Evolutionary conservation across 2,329 filamentous ascomycete species (phyloP), one percentile per base, ranked within the genome.

Genomic region (Gyromitra esculenta): DNA sequence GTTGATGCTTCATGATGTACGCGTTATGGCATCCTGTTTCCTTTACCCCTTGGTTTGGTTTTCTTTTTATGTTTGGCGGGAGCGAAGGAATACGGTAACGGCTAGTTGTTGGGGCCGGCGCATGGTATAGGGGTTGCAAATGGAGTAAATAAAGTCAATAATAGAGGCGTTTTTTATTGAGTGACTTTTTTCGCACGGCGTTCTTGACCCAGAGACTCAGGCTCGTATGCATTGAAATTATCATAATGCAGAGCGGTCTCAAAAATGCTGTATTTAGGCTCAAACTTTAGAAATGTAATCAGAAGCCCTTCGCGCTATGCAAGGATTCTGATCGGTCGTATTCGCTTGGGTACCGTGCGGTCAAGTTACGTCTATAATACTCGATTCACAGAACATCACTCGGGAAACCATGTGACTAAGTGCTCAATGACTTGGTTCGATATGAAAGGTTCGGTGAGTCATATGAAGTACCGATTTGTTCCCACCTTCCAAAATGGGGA

Each of bases 121-220:
- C n/a, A 56, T 41, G 43, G 31, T 64, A 48, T 18, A 72, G 37
- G 45, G 64, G 25, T 25, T 74, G 56, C 5, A 18, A 54, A 21
- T 56, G 71, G 18, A 52, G 65, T 69, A 59, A 59, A 65, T 59
- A 59, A 75, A 54, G 48, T 65, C 65, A 71, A 71, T 69, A 63
- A 63, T 75, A 75, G 72, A 75, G 66, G 72, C 52, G 59, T 69
- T 74, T 71, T 71, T 64, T 64, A 37, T 70, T 48, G 45, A 70
- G 25, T 25, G 18, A 15, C n/a, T 60, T 60, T n/a, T 15, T 43
- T 18, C 57, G 18, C 25, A 56, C 25, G 31, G 31, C 1, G 13
- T n/a, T 11, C 11, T 7, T 8, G 15, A 7, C n/a, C 21, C 31
- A n/a, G 9, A 41, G 37, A n/a, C 2, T n/a, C 15, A 21, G 37